phyloP scores from a whole-genome alignment of 129 eudicot species.

The Centella asiatica region DNA sequence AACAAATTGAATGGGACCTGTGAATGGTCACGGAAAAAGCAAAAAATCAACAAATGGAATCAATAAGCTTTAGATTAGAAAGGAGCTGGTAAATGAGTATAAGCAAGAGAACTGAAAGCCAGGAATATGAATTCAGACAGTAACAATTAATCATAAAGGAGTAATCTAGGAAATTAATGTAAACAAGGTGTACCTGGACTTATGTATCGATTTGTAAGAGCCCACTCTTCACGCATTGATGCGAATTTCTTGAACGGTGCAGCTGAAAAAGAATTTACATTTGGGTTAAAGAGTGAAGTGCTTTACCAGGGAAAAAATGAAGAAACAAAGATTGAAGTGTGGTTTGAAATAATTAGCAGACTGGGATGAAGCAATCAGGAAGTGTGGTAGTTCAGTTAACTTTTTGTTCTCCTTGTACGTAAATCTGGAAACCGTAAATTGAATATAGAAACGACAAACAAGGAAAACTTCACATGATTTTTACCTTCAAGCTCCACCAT shows the following conservation, averaged over 20 bases:
- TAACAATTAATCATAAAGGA: no score
- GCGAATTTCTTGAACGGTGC: conserved; percentile 90
- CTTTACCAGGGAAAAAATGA: no score
- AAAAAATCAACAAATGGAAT: background rate
- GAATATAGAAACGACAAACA: background rate
- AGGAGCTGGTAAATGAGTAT: background rate
- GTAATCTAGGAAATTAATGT: background rate
- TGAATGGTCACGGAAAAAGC: background rate
- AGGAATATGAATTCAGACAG: no score
- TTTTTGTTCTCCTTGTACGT: background rate
- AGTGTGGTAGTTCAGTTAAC: background rate
- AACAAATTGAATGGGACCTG: conserved; percentile 90
- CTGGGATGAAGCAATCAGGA: background rate
- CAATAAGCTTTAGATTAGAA: background rate
- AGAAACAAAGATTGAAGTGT: no score
- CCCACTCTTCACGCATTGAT: conserved; percentile 86
- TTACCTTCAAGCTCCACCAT: conserved; percentile 99
- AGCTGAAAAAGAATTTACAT: conserved; percentile 59
- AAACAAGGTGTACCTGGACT: conserved; percentile 58
- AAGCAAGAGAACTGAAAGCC: no score
- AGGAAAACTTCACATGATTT: background rate
- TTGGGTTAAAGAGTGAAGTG: no score
- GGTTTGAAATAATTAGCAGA: no score
- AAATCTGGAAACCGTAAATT: background rate
- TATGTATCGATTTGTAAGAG: conserved; percentile 70